Evolutionary conservation across 495 filamentous ascomycete species (phyloP).

Genomic region (Podospora australis): DNA sequence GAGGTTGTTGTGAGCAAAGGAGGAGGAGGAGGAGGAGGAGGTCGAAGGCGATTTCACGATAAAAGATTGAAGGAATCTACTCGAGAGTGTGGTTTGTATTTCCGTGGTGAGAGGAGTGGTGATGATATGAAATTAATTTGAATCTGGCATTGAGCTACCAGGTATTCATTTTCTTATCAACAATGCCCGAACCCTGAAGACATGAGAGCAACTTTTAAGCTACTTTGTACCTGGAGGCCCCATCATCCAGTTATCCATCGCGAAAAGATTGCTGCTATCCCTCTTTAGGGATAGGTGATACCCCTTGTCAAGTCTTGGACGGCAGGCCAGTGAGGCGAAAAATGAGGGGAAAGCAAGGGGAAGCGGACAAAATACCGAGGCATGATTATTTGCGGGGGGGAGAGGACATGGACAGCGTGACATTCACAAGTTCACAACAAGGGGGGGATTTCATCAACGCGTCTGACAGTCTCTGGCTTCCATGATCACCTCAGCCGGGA

Average conservation of each 20-base stretch:
- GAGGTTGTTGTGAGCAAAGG: neutral
- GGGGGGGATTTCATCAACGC: neutral
- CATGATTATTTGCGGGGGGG: constrained; percentile 1
- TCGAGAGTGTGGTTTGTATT: no score
- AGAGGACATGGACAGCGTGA: neutral
- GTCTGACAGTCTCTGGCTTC: neutral
- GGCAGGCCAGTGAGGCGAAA: neutral
- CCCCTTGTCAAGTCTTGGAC: constrained; percentile 2
- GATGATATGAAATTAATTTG: neutral
- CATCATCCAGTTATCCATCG: no score
- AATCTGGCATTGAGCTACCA: no score
- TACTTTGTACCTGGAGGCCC: no score
- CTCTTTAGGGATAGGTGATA: neutral
- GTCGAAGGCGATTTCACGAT: neutral
- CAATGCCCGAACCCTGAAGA: no score
- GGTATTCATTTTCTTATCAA: no score
- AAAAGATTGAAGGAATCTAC: neutral
- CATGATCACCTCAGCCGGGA: no score
- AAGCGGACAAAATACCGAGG: constrained; percentile 9
- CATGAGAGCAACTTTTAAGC: no score
- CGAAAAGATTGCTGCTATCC: neutral
- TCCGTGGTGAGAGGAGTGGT: no score
- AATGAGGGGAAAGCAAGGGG: constrained; percentile 7
- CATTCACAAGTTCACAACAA: neutral
- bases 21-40: neutral